Conservation (phyloP, 352 stramenopile species). For the Phytophthora gonapodyides region DNA sequence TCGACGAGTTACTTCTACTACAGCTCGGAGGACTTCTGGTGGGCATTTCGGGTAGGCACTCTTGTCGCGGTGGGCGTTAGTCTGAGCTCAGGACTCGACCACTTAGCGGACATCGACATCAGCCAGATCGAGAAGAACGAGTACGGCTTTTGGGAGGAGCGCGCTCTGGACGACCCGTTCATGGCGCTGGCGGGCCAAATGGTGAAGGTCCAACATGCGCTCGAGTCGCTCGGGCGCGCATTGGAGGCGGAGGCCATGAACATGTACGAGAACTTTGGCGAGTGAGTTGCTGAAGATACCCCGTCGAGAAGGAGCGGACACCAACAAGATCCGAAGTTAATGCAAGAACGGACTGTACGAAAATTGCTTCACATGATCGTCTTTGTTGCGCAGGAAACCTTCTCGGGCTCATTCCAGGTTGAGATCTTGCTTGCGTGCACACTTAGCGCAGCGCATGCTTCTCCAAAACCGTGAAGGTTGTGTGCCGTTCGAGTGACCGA, state of each 20-base stretch:
- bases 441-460: too few relatives aligned
- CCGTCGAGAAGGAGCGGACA: conserved; percentile 10
- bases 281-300: conserved; percentile 24
- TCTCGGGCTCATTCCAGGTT: too few relatives aligned
- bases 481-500: too few relatives aligned
- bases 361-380: too few relatives aligned
- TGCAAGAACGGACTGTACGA: conserved; percentile 19
- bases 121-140: conserved; percentile 43
- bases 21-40: conserved; percentile 52
- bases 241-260: conserved; percentile 58
- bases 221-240: conserved; percentile 25
- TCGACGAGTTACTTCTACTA: conserved; percentile 67
- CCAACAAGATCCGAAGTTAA: conserved; percentile 11
- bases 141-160: conserved; percentile 67
- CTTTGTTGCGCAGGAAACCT: too few relatives aligned
- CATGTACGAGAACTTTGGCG: conserved; percentile 74
- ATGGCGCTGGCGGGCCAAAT: conserved; percentile 46
- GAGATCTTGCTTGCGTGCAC: not conserved
- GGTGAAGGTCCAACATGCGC: conserved; percentile 47
- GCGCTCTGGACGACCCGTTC: conserved; percentile 46
- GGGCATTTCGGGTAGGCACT: conserved; percentile 60
- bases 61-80: conserved; percentile 56
- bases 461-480: too few relatives aligned
- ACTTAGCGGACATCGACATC: conserved; percentile 59
- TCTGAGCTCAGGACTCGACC: conserved; percentile 58